phyloP scores from a whole-genome alignment of 1,284 basidiomycete genomes.

The Trametes sp. region DNA sequence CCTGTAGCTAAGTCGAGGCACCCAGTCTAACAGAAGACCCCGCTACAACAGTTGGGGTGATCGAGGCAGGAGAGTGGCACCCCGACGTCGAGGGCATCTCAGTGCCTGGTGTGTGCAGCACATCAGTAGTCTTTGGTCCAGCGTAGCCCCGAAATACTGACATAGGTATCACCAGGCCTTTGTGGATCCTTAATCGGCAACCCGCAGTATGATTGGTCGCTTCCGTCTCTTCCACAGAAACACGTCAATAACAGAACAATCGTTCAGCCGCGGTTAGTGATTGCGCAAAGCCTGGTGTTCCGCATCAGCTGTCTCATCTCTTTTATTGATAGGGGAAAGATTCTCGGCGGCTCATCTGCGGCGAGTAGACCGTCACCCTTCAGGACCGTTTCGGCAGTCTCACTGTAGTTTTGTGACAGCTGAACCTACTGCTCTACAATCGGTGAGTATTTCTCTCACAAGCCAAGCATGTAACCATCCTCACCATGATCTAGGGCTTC shows the following conservation, averaged over 20 bases:
- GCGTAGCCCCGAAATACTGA: neutral
- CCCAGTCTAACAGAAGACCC: slow-evolving; percentile 51
- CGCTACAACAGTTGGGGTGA: slow-evolving; percentile 41
- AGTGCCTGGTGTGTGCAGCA: slow-evolving; percentile 10
- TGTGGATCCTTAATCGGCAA: slow-evolving; percentile 10
- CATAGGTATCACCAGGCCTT: neutral
- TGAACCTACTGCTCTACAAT: slow-evolving; percentile 8
- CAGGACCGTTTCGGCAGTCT: neutral
- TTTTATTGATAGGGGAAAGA: slow-evolving; percentile 26
- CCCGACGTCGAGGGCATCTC: slow-evolving; percentile 27
- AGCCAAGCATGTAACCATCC: neutral
- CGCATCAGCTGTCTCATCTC: too few relatives aligned
- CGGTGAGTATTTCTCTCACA: neutral
- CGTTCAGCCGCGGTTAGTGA: slow-evolving; percentile 10
- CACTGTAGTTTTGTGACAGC: neutral
- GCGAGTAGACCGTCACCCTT: neutral
- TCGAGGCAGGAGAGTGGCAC: slow-evolving; percentile 40
- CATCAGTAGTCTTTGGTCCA: too few relatives aligned
- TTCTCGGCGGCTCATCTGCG: slow-evolving; percentile 30
- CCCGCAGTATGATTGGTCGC: slow-evolving; percentile 30
- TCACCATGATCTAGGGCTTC: slow-evolving; percentile 21
- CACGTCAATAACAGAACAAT: slow-evolving; percentile 15
- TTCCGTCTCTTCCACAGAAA: slow-evolving; percentile 22
- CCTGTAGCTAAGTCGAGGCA: neutral
- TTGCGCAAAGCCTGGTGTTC: too few relatives aligned